Evolutionary conservation across 768 basidiomycete genomes (phyloP), one percentile per base, ranked within the genome.

Genomic region (Chalciporus pseudorubinellus): DNA sequence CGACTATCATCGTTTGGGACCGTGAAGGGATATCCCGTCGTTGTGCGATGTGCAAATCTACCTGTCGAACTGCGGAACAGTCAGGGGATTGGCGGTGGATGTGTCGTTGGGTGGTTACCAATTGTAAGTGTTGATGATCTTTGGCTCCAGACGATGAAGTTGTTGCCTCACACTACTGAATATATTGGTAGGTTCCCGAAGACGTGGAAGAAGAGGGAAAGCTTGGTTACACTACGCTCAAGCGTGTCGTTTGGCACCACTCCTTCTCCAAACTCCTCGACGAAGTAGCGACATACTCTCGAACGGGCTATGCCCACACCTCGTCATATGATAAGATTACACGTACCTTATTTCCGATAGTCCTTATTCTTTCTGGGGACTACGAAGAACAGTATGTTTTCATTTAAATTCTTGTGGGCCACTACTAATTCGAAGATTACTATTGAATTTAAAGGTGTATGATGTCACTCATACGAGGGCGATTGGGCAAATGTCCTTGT

Each of bases 361-460:
- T 77, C 21, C 39, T 73, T 0, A 72, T 75, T 10, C 50, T 75
- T 2, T 70, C 68, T n/a, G 66, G 73, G 24, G 74, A 77, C 46
- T 78, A 74, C 48, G 70, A 77, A 52, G 75, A 77, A 63, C 69
- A 71, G 76, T 77, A 65, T 21, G 72, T 46, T 24, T 24, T 24
- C 4, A 24, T 24, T 24, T 24, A 3, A 24, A 24, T 24, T 24
- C 7, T 24, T 24, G 4, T 24, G 24, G 24, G 7, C 3, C 24
- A 24, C 7, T 24, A 7, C 7, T 24, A 4, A 24, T n/a, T n/a
- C n/a, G n/a, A n/a, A n/a, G n/a, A n/a, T n/a, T n/a, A 24, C 7
- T 24, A 7, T 24, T 7, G 7, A 24, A 24, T 24, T 24, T 7
- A 24, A 4, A 24, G 24, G 7, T 24, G 24, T 24, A 7, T 24